phyloP scores from a whole-genome alignment of 75 land plant genomes.

The Sequoia sempervirens region DNA sequence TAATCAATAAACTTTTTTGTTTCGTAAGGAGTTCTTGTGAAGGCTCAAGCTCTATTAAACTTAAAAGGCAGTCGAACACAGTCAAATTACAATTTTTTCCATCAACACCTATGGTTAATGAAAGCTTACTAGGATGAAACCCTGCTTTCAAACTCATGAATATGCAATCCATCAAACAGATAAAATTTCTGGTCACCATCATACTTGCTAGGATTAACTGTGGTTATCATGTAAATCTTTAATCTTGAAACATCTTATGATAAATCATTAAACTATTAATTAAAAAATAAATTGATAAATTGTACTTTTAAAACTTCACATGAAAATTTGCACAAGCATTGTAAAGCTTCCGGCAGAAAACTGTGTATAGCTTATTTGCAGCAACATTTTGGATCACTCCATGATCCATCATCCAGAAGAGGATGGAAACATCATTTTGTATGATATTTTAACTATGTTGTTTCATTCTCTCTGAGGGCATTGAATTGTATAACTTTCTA shows the following conservation, averaged over 20 bases:
- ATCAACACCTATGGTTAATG: not conserved
- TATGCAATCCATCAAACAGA: not conserved
- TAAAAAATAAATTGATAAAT: not conserved
- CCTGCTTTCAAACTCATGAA: not conserved
- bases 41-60: not conserved
- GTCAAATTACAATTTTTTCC: not conserved
- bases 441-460: not conserved
- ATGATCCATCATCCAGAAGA: no score
- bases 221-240: not conserved
- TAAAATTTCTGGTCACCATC: not conserved
- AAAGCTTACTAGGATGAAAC: not conserved
- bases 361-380: no score
- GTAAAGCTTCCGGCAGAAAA: no score
- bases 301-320: not conserved
- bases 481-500: not conserved
- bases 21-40: not conserved
- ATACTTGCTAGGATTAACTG: not conserved
- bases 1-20: not conserved
- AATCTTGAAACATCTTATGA: not conserved
- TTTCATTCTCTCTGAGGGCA: not conserved
- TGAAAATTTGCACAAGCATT: not conserved
- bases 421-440: not conserved
- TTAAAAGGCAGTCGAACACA: not conserved
- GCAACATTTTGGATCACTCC: no score
- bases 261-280: not conserved